phyloP scores from a whole-genome alignment of 2,329 filamentous ascomycete species.

The Lachnum nothofagi region DNA sequence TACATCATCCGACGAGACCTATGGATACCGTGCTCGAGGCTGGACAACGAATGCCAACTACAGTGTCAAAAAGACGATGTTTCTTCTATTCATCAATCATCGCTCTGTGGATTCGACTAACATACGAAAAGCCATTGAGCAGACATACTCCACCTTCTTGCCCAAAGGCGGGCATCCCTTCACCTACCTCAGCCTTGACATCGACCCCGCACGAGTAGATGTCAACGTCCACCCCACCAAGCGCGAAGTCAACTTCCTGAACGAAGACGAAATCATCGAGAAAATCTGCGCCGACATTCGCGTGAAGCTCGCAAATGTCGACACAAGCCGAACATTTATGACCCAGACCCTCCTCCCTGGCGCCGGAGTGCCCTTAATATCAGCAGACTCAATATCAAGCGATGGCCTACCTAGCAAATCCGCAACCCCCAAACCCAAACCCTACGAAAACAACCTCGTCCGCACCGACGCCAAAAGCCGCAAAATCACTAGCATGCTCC shows the following conservation, averaged over 20 bases:
- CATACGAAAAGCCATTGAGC: slow-evolving; percentile 85
- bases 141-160: slow-evolving; percentile 79
- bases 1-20: slow-evolving; percentile 64
- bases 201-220: slow-evolving; percentile 86
- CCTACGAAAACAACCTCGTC: slow-evolving; percentile 82
- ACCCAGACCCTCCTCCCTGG: slow-evolving; percentile 85
- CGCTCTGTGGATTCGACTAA: slow-evolving; percentile 83
- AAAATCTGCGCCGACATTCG: slow-evolving; percentile 76
- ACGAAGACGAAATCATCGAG: slow-evolving; percentile 93
- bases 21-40: slow-evolving; percentile 78
- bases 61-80: slow-evolving; percentile 78
- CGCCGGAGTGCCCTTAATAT: slow-evolving; percentile 38
- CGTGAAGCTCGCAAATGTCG: slow-evolving; percentile 73
- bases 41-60: slow-evolving; percentile 92
- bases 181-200: slow-evolving; percentile 84
- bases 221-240: slow-evolving; percentile 98
- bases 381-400: slow-evolving; percentile 19
- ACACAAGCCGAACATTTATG: slow-evolving; percentile 89
- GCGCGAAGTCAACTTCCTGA: slow-evolving; percentile 91
- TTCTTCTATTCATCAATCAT: slow-evolving; percentile 95
- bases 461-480: slow-evolving; percentile 82
- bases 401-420: slow-evolving; percentile 14
- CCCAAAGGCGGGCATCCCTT: slow-evolving; percentile 95
- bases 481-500: slow-evolving; percentile 96
- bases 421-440: slow-evolving; percentile 49